Evolutionary conservation across 805 yeast species (phyloP).

Genomic region (Ogataea trehalophila): DNA sequence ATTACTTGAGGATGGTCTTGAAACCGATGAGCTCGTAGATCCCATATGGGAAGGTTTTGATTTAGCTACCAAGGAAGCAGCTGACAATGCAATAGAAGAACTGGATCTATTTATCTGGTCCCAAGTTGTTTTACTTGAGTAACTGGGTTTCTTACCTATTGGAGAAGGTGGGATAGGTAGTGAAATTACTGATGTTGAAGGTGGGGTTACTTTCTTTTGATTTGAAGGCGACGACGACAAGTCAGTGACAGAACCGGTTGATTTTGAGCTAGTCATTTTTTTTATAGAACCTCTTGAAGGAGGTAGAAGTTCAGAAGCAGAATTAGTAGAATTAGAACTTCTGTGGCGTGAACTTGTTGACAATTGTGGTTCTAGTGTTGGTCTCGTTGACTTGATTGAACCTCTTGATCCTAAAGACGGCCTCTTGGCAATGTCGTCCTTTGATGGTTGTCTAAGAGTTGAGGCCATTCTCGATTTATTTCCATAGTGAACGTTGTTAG

Average conservation of each 20-base stretch:
- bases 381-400: background rate
- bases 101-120: slow-evolving; percentile 24
- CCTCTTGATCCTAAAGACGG: background rate
- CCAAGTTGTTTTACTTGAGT: slow-evolving; percentile 20
- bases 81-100: slow-evolving; percentile 31
- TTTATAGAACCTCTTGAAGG: no score
- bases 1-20: background rate
- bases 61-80: slow-evolving; percentile 33
- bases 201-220: no score
- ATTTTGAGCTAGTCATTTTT: no score
- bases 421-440: background rate
- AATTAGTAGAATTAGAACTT: no score
- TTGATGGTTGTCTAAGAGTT: background rate
- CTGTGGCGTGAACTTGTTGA: background rate
- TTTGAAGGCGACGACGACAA: background rate
- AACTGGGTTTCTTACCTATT: background rate
- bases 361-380: slow-evolving; percentile 1
- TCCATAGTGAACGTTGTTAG: background rate
- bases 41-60: slow-evolving; percentile 26
- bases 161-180: background rate
- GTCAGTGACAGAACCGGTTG: no score
- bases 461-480: background rate
- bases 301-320: no score
- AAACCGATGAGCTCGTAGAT: background rate
- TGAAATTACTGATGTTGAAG: no score